A percentile compares a stretch with the other conserved stretches of the same genome.
These are phyloP conservation scores for Fusarium protoensiforme DNA, from an alignment of 2,329 filamentous ascomycete genomes.

Conservation along the genomic window DNA sequence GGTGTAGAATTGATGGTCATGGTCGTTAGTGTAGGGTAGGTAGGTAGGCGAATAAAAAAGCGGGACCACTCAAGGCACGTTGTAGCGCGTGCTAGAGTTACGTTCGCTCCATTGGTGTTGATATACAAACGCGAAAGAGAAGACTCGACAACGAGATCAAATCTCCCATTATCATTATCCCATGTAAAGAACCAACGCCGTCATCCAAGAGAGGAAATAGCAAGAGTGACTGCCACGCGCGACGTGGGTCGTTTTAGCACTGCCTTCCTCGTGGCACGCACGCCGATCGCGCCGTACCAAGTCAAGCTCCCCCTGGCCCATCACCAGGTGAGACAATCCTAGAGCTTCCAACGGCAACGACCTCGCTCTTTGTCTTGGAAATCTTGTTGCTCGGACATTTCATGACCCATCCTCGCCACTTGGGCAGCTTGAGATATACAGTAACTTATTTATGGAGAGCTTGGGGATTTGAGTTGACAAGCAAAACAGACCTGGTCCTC, in stretches of 20 bases:
- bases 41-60: not conserved
- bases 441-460: not conserved
- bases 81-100: too few relatives aligned
- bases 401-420: constrained; percentile 13
- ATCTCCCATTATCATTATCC: not conserved
- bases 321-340: constrained; percentile 24
- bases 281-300: not conserved
- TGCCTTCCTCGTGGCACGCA: constrained; percentile 4
- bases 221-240: not conserved
- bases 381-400: not conserved
- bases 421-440: not conserved
- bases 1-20: not conserved
- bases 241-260: not conserved
- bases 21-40: constrained; percentile 18
- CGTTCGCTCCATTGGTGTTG: constrained; percentile 4
- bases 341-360: constrained; percentile 2
- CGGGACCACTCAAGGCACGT: too few relatives aligned
- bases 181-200: not conserved
- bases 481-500: not conserved
- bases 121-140: not conserved
- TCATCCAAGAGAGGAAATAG: not conserved
- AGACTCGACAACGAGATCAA: not conserved
- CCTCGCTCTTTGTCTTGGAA: not conserved
- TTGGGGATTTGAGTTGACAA: not conserved
- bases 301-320: not conserved